Evolutionary conservation across 1,284 basidiomycete species (phyloP).

Genomic region (Inonotus hispidus): DNA sequence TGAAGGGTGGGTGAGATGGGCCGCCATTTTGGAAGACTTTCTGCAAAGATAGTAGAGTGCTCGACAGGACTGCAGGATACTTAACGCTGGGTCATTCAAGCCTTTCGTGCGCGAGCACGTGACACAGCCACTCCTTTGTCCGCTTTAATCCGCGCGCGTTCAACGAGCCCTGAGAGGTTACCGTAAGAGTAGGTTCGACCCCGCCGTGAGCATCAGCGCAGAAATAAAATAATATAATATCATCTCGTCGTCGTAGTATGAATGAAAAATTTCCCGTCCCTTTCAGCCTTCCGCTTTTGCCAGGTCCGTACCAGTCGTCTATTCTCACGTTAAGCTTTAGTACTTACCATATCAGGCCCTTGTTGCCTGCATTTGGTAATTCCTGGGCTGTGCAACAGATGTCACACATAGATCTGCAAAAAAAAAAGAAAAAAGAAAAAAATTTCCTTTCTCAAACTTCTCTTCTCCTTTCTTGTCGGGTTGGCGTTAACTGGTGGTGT

Average conservation of each 20-base stretch:
- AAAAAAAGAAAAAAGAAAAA: too few relatives aligned
- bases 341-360: not conserved
- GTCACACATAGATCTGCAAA: not conserved
- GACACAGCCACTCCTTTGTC: not conserved
- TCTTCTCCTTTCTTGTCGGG: conserved; percentile 4
- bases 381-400: too few relatives aligned
- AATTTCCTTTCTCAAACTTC: too few relatives aligned
- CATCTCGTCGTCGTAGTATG: too few relatives aligned
- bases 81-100: not conserved
- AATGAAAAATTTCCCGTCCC: not conserved
- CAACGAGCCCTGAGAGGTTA: not conserved
- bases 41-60: conserved; percentile 1
- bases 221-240: not conserved
- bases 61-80: not conserved
- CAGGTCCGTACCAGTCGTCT: not conserved
- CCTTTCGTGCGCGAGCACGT: conserved; percentile 1
- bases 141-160: not conserved
- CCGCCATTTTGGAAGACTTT: conserved; percentile 7
- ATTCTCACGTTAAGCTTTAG: not conserved
- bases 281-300: conserved; percentile 2
- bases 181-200: not conserved
- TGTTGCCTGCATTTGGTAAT: not conserved
- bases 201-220: not conserved
- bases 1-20: conserved; percentile 2
- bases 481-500: not conserved